Conservation (phyloP, 306 rosid genomes). For the Corylus avellana region DNA sequence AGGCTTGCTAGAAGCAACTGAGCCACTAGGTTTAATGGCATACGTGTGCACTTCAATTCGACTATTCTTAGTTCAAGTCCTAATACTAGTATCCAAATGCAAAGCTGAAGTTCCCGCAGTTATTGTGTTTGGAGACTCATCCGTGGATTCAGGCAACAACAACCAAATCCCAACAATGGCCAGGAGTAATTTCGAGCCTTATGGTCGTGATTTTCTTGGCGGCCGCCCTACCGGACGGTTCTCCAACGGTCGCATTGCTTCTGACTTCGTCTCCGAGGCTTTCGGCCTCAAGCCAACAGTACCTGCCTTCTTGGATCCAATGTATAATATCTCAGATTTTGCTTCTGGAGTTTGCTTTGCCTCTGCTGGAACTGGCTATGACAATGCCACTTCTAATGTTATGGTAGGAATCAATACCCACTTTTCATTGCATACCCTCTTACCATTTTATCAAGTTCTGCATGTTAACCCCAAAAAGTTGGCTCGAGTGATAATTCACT, state of each 20-base stretch:
- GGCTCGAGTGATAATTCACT: too few relatives aligned
- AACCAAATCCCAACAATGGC: slow-evolving; percentile 71
- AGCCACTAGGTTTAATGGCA: slow-evolving; percentile 10
- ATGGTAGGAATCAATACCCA: slow-evolving; percentile 35
- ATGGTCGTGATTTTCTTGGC: slow-evolving; percentile 54
- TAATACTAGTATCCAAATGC: slow-evolving; percentile 20
- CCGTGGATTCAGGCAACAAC: slow-evolving; percentile 74
- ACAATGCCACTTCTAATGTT: slow-evolving; percentile 55
- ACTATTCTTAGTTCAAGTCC: slow-evolving; percentile 23
- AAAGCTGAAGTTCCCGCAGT: slow-evolving; percentile 45
- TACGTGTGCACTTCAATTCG: slow-evolving; percentile 8
- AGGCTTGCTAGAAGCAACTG: too few relatives aligned
- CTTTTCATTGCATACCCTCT: neutral
- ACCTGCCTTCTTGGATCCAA: slow-evolving; percentile 67
- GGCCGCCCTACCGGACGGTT: slow-evolving; percentile 56
- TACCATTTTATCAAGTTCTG: neutral
- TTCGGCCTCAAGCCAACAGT: slow-evolving; percentile 49
- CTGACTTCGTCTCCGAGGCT: slow-evolving; percentile 60
- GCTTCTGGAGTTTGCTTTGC: slow-evolving; percentile 74
- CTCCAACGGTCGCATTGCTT: slow-evolving; percentile 56
- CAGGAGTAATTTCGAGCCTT: slow-evolving; percentile 57
- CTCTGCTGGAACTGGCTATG: slow-evolving; percentile 69
- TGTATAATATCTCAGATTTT: slow-evolving; percentile 47
- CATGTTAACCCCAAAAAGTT: too few relatives aligned
- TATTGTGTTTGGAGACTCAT: slow-evolving; percentile 69